These are phyloP conservation scores for Barnettozyma populi DNA, from an alignment of 805 yeast species.

Conservation along the genomic window DNA sequence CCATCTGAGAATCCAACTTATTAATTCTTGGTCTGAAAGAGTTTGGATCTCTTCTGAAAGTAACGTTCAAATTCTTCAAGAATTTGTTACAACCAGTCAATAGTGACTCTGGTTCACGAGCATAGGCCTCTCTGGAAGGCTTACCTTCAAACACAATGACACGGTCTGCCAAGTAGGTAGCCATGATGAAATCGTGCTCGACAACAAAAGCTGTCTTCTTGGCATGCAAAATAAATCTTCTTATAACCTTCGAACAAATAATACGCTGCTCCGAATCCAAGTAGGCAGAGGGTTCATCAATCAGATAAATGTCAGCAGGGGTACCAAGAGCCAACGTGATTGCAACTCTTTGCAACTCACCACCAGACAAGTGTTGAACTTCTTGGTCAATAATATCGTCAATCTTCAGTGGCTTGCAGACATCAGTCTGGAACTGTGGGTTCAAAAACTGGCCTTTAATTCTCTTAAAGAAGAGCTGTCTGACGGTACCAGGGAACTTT, in stretches of 20 bases:
- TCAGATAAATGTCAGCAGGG: constrained; percentile 92
- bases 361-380: constrained; percentile 96
- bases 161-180: constrained; percentile 96
- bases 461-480: constrained; percentile 95
- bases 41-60: constrained; percentile 98
- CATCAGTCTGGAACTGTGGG: constrained; percentile 98
- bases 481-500: constrained; percentile 96
- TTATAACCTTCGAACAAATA: constrained; percentile 95
- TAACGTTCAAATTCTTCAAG: constrained; percentile 94
- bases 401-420: constrained; percentile 87
- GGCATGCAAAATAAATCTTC: constrained; percentile 92
- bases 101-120: constrained; percentile 86
- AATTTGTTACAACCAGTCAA: constrained; percentile 96
- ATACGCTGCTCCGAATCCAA: constrained; percentile 99
- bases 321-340: constrained; percentile 91
- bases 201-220: constrained; percentile 99
- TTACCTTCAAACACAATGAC: constrained; percentile 97
- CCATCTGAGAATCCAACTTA: constrained; percentile 97
- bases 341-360: constrained; percentile 99
- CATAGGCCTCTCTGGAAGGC: constrained; percentile 82
- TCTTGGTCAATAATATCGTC: constrained; percentile 96
- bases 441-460: constrained; percentile 89
- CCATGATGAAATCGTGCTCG: constrained; percentile 99
- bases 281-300: constrained; percentile 99
- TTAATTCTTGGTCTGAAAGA: constrained; percentile 98